Conservation (phyloP, 805 yeast genomes). For the Metschnikowia lachancei region DNA sequence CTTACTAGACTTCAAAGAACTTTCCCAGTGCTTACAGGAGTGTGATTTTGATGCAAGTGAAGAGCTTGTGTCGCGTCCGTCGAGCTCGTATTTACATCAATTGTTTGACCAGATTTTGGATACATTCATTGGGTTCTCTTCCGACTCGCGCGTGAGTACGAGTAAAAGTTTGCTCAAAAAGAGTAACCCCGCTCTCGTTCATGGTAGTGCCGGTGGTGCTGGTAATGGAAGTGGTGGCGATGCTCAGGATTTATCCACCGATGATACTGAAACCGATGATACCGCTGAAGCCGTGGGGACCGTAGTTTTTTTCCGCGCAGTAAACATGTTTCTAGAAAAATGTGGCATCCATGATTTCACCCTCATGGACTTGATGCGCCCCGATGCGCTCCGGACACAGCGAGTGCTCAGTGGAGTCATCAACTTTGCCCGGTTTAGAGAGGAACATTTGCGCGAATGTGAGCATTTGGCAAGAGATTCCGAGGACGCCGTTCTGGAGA, state of each 20-base stretch:
- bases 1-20: slow-evolving; percentile 55
- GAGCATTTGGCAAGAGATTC: slow-evolving; percentile 57
- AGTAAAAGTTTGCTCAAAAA: slow-evolving; percentile 21
- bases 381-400: slow-evolving; percentile 65
- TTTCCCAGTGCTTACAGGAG: slow-evolving; percentile 56
- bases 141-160: slow-evolving; percentile 23
- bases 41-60: slow-evolving; percentile 62
- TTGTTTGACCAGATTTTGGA: slow-evolving; percentile 62
- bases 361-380: slow-evolving; percentile 69
- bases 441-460: slow-evolving; percentile 68
- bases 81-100: slow-evolving; percentile 51
- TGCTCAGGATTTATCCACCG: background rate
- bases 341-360: slow-evolving; percentile 80
- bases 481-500: slow-evolving; percentile 45
- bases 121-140: slow-evolving; percentile 52
- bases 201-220: too few species aligned
- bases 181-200: slow-evolving; percentile 1
- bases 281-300: slow-evolving; percentile 33
- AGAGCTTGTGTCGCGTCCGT: slow-evolving; percentile 57
- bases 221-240: background rate
- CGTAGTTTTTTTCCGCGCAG: slow-evolving; percentile 56
- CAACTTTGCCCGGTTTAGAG: slow-evolving; percentile 81
- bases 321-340: slow-evolving; percentile 59
- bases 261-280: slow-evolving; percentile 4
- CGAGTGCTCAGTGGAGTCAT: slow-evolving; percentile 78